Base-by-base conservation (phyloP, 257 asterid species). In the Capsicum baccatum region DNA sequence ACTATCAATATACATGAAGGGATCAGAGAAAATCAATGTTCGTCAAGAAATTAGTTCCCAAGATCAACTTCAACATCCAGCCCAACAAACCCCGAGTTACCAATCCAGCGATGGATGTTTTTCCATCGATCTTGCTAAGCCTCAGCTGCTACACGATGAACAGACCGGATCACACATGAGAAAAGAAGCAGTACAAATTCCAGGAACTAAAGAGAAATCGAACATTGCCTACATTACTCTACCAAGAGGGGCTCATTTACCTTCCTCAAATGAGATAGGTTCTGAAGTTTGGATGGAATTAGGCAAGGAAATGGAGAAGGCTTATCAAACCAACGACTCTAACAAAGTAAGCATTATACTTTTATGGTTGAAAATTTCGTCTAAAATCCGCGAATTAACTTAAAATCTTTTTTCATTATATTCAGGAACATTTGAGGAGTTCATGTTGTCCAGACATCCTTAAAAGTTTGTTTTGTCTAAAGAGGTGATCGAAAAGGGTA, bases 21-120 rank as follows among this genome's bases (percentile, higher is more conserved):
- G 68, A 21, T 6, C 55, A 2, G 84, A 81, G 79, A 84, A 37
- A 57, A 64, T 0, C 70, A 85, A 26, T 12, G 57, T 82, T 3
- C 81, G 48, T 57, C 66, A 63, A 54, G 80, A 48, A 83, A 26
- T 26, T 26, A 50, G 62, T 52, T 86, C 76, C 80, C 83, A 70
- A 5, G 82, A 62, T 70, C 82, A 67, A 57, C 76, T 74, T 48
- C 85, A 67, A 35, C 37, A 73, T 48, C 35, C 14, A 52, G 88
- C 85, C 78, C 90, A 88, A 74, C 70, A 67, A 9, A 86, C 21
- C 21, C 89, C 92, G 9, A 84, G 91, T n/a, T 83, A 80, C 37
- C 91, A 92, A 56, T 90, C 86, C 37, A 93, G 94, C 19, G 94
- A 91, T 70, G 89, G 92, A 0, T 91, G 89, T 59, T 92, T 92